These are phyloP conservation scores for Aspergillus sp. DNA, from an alignment of 2,329 filamentous ascomycete species.

Conservation along the genomic window DNA sequence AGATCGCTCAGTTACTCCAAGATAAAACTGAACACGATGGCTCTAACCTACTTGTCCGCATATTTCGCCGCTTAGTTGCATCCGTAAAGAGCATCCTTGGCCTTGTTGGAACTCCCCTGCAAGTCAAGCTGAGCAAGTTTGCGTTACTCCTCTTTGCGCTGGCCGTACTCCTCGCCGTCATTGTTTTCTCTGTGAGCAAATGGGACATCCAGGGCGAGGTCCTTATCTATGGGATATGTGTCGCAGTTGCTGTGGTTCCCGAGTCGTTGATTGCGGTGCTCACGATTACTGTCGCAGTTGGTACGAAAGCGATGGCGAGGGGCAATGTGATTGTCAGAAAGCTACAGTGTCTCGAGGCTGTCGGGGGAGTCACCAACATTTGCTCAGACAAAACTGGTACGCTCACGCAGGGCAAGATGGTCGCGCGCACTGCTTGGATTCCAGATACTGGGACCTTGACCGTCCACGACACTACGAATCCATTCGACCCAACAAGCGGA, in stretches of 20 bases:
- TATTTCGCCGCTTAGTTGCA: conserved; percentile 42
- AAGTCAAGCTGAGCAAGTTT: conserved; percentile 82
- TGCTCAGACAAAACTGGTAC: conserved; percentile 61
- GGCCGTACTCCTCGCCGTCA: conserved; percentile 62
- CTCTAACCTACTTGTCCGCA: conserved; percentile 25
- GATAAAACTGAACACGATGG: conserved; percentile 40
- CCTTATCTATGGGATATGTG: conserved; percentile 60
- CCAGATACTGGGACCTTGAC: conserved; percentile 54
- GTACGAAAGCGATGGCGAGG: conserved; percentile 55
- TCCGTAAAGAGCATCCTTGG: conserved; percentile 53
- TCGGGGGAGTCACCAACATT: conserved; percentile 59
- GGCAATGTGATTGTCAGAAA: conserved; percentile 56
- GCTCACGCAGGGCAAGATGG: conserved; percentile 58
- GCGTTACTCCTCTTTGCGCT: conserved; percentile 77
- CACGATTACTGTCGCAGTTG: conserved; percentile 61
- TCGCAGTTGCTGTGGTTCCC: conserved; percentile 61
- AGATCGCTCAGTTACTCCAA: conserved; percentile 59
- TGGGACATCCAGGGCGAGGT: conserved; percentile 59
- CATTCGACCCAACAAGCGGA: conserved; percentile 57
- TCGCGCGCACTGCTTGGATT: conserved; percentile 59
- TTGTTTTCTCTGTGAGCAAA: conserved; percentile 60
- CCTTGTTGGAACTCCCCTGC: conserved; percentile 71
- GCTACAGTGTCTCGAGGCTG: conserved; percentile 55
- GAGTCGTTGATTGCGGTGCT: conserved; percentile 63
- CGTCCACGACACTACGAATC: conserved; percentile 53